phyloP scores from a whole-genome alignment of 345 rosid genomes.

The Populus davidiana region DNA sequence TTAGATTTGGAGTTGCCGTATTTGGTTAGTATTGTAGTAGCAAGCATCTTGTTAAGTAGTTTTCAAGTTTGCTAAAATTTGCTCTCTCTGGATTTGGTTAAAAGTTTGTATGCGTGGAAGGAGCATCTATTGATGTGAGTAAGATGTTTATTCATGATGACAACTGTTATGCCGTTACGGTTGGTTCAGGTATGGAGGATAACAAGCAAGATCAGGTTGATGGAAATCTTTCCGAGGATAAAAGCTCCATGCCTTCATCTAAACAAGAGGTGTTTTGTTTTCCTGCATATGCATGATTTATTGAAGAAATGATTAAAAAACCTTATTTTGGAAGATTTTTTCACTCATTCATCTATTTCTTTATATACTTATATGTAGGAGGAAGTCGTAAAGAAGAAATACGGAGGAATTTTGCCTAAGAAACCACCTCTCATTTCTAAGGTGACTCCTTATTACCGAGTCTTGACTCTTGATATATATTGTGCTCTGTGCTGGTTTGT shows the following conservation, averaged over 20 bases:
- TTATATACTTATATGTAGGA: slow-evolving; percentile 39
- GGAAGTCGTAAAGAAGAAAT: slow-evolving; percentile 69
- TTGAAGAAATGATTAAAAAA: not conserved
- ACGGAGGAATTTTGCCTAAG: slow-evolving; percentile 94
- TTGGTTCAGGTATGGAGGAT: slow-evolving; percentile 44
- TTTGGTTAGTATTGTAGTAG: not conserved
- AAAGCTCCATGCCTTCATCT: slow-evolving; percentile 50
- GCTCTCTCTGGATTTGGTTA: not conserved
- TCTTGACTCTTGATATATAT: not conserved
- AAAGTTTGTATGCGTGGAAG: not conserved
- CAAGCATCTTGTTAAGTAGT: not conserved
- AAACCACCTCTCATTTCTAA: slow-evolving; percentile 99
- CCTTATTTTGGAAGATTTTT: not conserved
- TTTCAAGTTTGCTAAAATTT: not conserved
- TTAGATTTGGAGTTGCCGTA: no score
- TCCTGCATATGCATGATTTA: not conserved
- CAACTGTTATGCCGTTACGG: not conserved
- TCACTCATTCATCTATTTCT: not conserved
- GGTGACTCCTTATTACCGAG: slow-evolving; percentile 35
- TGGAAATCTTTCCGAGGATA: slow-evolving; percentile 42
- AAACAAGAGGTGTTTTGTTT: slow-evolving; percentile 55
- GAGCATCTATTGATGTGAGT: not conserved
- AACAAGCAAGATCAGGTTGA: slow-evolving; percentile 48
- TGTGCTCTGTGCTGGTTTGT: slow-evolving; percentile 8
- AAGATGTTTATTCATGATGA: not conserved